Evolutionary conservation across 2,329 filamentous ascomycete genomes (phyloP), one percentile per base, ranked within the genome.

Genomic region (Ceratocystis destructans): DNA sequence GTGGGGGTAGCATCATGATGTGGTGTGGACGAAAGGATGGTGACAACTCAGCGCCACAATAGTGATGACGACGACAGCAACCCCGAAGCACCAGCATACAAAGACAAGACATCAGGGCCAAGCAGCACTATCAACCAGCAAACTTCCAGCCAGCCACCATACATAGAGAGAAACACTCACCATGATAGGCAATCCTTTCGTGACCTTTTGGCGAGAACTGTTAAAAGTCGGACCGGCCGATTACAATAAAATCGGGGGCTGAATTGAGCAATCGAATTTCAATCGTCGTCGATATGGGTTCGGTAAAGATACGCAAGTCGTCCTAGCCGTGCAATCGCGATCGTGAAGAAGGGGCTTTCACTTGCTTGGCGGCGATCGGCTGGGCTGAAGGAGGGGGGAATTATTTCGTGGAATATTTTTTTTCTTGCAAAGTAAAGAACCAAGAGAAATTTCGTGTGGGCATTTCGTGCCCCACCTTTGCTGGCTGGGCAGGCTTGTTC

Each of bases 171-270:
- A 33, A 59, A 44, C 59, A 69, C 71, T 71, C 68, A 72, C 71
- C 71, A 72, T 72, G 67, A 70, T 72, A 77, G 77, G 67, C 64
- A 64, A 67, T 68, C 65, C 68, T 69, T 65, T 67, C 37, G 45
- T 67, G 57, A 61, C 65, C 65, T 63, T 31, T 66, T 17, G 44
- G 50, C 25, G 22, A 44, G 31, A 41, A 57, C 61, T 33, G 41
- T 63, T 37, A 48, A 63, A 66, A 63, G 31, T 66, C 65, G 61
- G 65, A 57, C 65, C 61, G 61, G 65, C 65, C 65, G 59, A 31
- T 22, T 46, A 61, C 37, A 41, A 59, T n/a, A 25, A 59, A 20
- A 59, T 59, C 55, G 55, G 17, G 37, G 37, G n/a, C 22, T 48
- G 37, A 41, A 20, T 22, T 22, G 25, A 41, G 37, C 10, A 41